Conservation (phyloP, 2,329 filamentous ascomycete genomes). For the Leptosphaerulina australis region DNA sequence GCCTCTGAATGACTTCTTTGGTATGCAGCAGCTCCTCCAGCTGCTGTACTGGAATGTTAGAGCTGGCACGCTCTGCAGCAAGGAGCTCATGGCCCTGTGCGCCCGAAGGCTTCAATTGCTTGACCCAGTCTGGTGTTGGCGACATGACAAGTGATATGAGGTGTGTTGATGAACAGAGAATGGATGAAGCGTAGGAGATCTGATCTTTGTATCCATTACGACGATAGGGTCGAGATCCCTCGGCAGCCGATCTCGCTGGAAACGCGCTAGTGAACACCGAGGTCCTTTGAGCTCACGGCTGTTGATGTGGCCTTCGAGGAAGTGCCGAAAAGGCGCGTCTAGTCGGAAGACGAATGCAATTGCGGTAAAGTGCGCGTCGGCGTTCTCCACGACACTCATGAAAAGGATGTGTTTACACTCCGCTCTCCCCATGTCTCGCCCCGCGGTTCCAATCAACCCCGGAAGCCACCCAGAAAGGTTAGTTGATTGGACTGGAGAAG, state of each 20-base stretch:
- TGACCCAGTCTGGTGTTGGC: constrained; percentile 67
- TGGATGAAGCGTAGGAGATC: constrained; percentile 4
- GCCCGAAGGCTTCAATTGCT: constrained; percentile 67
- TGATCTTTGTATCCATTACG: constrained; percentile 21
- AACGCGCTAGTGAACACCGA: constrained; percentile 35
- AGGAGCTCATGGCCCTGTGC: constrained; percentile 74
- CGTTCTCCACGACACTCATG: constrained; percentile 10
- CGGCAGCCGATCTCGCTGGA: constrained; percentile 29
- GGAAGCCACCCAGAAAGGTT: not conserved
- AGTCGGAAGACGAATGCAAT: constrained; percentile 7
- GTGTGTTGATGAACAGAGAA: constrained; percentile 17
- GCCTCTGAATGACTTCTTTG: constrained; percentile 66
- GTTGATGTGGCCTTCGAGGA: constrained; percentile 1
- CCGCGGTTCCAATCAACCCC: constrained; percentile 13
- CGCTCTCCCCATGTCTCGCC: constrained; percentile 9
- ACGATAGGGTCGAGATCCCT: constrained; percentile 27
- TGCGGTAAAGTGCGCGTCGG: constrained; percentile 15
- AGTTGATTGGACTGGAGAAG: not conserved
- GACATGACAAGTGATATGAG: constrained; percentile 36
- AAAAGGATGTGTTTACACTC: constrained; percentile 1
- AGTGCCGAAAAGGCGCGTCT: constrained; percentile 16
- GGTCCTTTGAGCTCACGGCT: constrained; percentile 15
- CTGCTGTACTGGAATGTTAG: constrained; percentile 69
- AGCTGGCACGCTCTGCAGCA: constrained; percentile 69
- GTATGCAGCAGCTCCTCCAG: constrained; percentile 73